These are phyloP conservation scores for Diplocarpon rosae DNA, from an alignment of 2,329 filamentous ascomycete genomes.

Conservation along the genomic window DNA sequence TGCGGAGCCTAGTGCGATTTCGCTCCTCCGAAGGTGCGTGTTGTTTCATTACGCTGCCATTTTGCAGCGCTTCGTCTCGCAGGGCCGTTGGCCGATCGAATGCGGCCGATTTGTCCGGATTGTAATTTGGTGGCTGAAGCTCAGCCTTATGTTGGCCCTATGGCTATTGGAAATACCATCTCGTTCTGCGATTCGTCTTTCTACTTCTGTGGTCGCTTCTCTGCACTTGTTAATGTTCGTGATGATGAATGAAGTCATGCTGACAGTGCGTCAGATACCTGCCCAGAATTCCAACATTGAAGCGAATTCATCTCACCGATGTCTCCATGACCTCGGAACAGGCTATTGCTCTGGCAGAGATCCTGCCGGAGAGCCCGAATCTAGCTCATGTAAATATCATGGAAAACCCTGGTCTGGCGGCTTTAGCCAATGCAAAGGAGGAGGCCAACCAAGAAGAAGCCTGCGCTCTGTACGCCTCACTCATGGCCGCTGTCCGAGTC, in stretches of 20 bases:
- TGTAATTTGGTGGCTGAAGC: too few relatives aligned
- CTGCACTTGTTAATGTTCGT: too few relatives aligned
- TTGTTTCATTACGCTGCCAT: neutral
- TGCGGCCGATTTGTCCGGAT: too few relatives aligned
- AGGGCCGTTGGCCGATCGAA: neutral
- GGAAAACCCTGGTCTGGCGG: slow-evolving; percentile 64
- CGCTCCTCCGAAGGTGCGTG: slow-evolving; percentile 59
- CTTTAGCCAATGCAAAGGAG: slow-evolving; percentile 62
- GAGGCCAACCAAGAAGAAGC: slow-evolving; percentile 84
- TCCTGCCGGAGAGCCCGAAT: slow-evolving; percentile 70
- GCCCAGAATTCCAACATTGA: slow-evolving; percentile 65
- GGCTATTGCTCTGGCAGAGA: slow-evolving; percentile 80
- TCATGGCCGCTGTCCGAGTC: slow-evolving; percentile 77
- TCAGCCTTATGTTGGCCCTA: too few relatives aligned
- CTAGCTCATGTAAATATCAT: slow-evolving; percentile 81
- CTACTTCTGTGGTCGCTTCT: too few relatives aligned
- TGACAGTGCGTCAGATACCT: slow-evolving; percentile 46
- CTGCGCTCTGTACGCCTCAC: slow-evolving; percentile 82
- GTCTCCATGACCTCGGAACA: slow-evolving; percentile 78
- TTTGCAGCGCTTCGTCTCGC: too few relatives aligned
- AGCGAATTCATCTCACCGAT: slow-evolving; percentile 77
- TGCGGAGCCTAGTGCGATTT: slow-evolving; percentile 59
- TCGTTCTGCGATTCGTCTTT: too few relatives aligned
- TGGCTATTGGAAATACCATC: neutral
- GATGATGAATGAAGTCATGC: slow-evolving; percentile 1